phyloP scores from a whole-genome alignment of 2,329 filamentous ascomycete genomes.

The Emericellopsis cladophorae region DNA sequence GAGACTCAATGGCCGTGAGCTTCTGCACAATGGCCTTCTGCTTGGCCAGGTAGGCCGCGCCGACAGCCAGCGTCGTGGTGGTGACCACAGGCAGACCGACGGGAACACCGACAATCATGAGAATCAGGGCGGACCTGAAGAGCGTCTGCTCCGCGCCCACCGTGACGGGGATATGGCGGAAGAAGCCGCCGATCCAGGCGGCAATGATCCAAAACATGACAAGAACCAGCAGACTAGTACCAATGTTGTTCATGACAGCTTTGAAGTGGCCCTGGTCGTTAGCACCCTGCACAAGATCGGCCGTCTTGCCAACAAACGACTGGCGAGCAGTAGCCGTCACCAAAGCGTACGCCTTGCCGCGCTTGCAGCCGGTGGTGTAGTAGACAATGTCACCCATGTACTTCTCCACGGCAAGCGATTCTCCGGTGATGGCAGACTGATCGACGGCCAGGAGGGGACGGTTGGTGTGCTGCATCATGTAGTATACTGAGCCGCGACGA shows the following conservation, averaged over 20 bases:
- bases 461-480: conserved; percentile 36
- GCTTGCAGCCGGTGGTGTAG: conserved; percentile 75
- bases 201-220: conserved; percentile 68
- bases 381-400: conserved; percentile 66
- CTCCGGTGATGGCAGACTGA: conserved; percentile 71
- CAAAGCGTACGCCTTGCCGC: conserved; percentile 62
- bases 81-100: conserved; percentile 72
- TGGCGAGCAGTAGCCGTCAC: conserved; percentile 53
- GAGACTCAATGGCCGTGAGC: conserved; percentile 65
- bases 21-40: conserved; percentile 73
- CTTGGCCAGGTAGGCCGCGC: conserved; percentile 64
- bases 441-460: conserved; percentile 59
- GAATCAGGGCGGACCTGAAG: conserved; percentile 55
- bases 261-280: conserved; percentile 71
- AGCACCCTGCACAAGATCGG: conserved; percentile 60
- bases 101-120: conserved; percentile 67
- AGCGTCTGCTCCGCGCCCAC: conserved; percentile 48
- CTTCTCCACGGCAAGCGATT: conserved; percentile 68
- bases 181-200: conserved; percentile 70
- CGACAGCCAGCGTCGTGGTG: conserved; percentile 65
- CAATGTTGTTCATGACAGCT: conserved; percentile 74
- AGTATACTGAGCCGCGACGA: conserved; percentile 2
- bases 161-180: conserved; percentile 52
- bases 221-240: conserved; percentile 59
- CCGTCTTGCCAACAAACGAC: conserved; percentile 69